A percentile compares a stretch with the other conserved stretches of the same genome.
phyloP scores from a whole-genome alignment of 495 filamentous ascomycete genomes.

The Penicillium verhagenii region DNA sequence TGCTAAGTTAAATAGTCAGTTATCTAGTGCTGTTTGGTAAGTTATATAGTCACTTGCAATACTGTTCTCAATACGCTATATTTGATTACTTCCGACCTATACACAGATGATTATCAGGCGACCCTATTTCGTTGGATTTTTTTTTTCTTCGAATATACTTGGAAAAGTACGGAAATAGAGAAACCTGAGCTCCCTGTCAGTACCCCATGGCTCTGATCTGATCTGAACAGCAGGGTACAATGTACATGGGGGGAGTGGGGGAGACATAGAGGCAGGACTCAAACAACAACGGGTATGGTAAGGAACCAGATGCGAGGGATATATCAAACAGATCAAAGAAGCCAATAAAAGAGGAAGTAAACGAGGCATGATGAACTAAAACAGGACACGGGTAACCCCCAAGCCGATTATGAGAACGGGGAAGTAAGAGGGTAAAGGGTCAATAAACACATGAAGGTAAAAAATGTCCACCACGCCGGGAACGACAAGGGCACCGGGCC shows the following conservation, averaged over 20 bases:
- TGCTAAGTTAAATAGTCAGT: too few species aligned
- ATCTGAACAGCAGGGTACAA: conserved; percentile 7
- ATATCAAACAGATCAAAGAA: conserved; percentile 23
- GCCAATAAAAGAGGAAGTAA: conserved; percentile 4
- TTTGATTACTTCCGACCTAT: too few species aligned
- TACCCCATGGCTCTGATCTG: background rate
- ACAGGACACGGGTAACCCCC: conserved; percentile 7
- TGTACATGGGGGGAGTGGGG: conserved; percentile 6
- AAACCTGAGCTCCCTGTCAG: conserved; percentile 1
- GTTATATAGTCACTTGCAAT: too few species aligned
- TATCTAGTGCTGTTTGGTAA: background rate
- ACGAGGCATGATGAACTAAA: conserved; percentile 6
- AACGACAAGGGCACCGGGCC: conserved; percentile 17
- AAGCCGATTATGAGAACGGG: conserved; percentile 10
- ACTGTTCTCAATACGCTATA: too few species aligned
- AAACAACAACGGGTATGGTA: conserved; percentile 15
- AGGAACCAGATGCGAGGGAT: conserved; percentile 25
- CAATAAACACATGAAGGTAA: conserved; percentile 31
- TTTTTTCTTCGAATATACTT: conserved; percentile 3
- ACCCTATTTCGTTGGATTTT: conserved; percentile 7
- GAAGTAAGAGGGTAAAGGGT: conserved; percentile 9
- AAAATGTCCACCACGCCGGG: conserved; percentile 30
- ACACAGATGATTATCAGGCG: background rate
- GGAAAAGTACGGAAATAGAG: conserved; percentile 1
- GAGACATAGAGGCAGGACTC: background rate